Evolutionary conservation across 768 basidiomycete species (phyloP), one percentile per base, ranked within the genome.

Genomic region (Macrolepiota fuliginosa): DNA sequence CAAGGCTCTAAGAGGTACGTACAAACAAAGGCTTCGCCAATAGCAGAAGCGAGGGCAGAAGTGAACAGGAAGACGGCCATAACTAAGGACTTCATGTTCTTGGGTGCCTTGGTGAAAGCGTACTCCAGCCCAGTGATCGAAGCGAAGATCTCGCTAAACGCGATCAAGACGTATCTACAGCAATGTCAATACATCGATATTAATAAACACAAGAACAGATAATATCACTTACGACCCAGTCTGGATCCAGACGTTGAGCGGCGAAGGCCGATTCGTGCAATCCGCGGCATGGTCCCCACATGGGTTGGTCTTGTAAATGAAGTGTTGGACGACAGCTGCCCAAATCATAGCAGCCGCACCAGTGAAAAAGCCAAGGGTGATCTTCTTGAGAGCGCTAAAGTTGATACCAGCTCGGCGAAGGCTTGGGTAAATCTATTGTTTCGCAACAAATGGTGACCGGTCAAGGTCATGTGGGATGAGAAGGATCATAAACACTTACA

Each of bases 101-200:
- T 86, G 11, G 93, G 93, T 17, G 92, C 92, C 73, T 94, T 92
- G 29, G 89, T 91, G 76, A 89, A 94, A n/a, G 91, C 91, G 67
- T 93, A 93, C 71, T 94, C 91, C 61, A 94, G 81, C 6, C 89
- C 88, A 0, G 91, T 92, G 74, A 94, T 90, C 4, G 87, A 87
- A 1, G 89, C 89, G 51, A 92, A 80, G 70, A 94, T 92, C 75
- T 93, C 91, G 68, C 82, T 84, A 61, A 87, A 77, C 1, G 87
- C 88, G 65, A 90, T 80, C 51, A 90, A 74, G 45, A 89, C 72
- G 69, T 90, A 90, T 6, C 84, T 86, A 50, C 1, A 63, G 54
- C n/a, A n/a, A 6, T n/a, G 27, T 22, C 17, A 19, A 15, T 15
- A 22, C 42, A 49, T 45, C 24, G 19, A 37, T 1, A 40, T 27